Evolutionary conservation across 176 grass and related monocot species (phyloP).

Genomic region (Carex littledalei): DNA sequence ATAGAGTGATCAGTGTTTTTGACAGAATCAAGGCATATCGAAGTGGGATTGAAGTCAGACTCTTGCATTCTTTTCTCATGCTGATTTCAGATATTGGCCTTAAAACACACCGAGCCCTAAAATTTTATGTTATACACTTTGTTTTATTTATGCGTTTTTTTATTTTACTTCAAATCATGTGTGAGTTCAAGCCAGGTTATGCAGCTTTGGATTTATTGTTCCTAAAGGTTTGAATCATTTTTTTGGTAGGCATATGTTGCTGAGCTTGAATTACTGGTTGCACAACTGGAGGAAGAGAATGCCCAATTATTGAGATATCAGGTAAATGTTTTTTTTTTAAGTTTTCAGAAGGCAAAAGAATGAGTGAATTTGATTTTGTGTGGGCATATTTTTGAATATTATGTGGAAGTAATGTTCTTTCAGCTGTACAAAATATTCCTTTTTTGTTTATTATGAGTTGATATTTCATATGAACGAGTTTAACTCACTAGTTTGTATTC

Average conservation of each 20-base stretch:
- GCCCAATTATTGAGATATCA: constrained; percentile 50
- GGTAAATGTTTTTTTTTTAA: constrained; percentile 39
- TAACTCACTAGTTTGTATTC: background rate
- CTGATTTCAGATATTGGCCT: background rate
- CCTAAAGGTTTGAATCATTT: background rate
- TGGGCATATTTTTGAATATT: background rate
- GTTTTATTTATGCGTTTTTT: background rate
- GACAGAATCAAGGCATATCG: background rate
- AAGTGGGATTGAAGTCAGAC: background rate
- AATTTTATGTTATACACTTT: background rate
- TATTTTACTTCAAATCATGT: background rate
- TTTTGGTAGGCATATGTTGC: constrained; percentile 68
- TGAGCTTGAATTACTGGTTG: constrained; percentile 77
- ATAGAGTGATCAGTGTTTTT: background rate
- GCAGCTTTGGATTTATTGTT: background rate
- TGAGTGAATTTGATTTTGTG: background rate
- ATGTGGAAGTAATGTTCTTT: background rate
- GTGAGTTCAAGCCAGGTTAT: background rate
- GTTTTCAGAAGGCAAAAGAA: background rate
- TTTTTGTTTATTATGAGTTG: background rate
- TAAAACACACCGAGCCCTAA: background rate
- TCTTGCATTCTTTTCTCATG: background rate
- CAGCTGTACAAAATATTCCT: background rate
- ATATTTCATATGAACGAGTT: background rate
- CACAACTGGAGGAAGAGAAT: constrained; percentile 78